These are phyloP conservation scores for Aurantiochytrium sp. DNA, from an alignment of 108 stramenopile species.

Conservation along the genomic window DNA sequence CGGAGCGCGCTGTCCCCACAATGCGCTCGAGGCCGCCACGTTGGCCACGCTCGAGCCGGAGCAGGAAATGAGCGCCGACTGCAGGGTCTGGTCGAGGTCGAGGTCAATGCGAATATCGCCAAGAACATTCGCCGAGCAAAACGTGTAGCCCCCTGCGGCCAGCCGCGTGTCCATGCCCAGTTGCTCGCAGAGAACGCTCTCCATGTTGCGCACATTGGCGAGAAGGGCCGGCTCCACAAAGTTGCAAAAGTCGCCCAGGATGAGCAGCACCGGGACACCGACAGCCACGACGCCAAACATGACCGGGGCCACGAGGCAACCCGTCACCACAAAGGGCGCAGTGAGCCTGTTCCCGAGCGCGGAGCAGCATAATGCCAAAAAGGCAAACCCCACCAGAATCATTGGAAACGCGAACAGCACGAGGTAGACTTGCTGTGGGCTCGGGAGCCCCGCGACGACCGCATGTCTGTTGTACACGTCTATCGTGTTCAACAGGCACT, in stretches of 20 bases:
- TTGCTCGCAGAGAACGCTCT: background rate
- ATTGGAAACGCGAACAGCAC: background rate
- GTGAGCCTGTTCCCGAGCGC: background rate
- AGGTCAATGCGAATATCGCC: background rate
- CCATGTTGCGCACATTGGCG: background rate
- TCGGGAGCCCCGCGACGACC: background rate
- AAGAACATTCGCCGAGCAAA: background rate
- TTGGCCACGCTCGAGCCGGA: background rate
- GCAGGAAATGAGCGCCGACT: background rate
- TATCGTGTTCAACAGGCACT: background rate
- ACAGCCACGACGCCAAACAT: background rate
- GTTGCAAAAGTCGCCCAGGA: background rate
- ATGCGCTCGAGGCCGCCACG: no score
- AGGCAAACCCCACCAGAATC: background rate
- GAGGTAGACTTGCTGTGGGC: no score
- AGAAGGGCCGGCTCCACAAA: background rate
- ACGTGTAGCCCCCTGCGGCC: background rate
- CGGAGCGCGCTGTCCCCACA: no score
- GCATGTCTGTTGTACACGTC: background rate
- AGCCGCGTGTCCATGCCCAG: background rate
- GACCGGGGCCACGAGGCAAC: background rate
- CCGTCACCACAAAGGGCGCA: background rate
- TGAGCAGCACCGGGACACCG: background rate
- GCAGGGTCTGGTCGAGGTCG: background rate
- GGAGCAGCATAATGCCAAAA: background rate